Evolutionary conservation across 768 basidiomycete genomes (phyloP).

Genomic region (Cystobasidium ongulense): DNA sequence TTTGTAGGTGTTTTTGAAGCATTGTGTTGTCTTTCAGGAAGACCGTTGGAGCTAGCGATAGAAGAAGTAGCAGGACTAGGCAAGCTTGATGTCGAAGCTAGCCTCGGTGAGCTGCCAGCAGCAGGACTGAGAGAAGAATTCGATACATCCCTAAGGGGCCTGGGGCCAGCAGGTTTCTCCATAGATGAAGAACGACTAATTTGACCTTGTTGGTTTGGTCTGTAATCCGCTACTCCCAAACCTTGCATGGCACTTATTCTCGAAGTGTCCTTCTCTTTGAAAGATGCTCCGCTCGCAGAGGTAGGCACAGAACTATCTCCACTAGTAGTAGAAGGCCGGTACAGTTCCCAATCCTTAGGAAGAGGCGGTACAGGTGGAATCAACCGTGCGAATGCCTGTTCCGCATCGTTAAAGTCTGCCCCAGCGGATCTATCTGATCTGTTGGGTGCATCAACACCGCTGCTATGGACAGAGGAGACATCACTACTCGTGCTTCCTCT

Average conservation of each 20-base stretch:
- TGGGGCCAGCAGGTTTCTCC: slow-evolving; percentile 47
- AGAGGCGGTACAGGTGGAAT: slow-evolving; percentile 93
- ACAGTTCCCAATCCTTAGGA: slow-evolving; percentile 63
- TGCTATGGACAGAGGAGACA: slow-evolving; percentile 63
- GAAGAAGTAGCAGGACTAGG: background rate
- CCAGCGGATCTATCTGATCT: slow-evolving; percentile 62
- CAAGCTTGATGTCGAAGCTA: background rate
- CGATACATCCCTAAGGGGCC: slow-evolving; percentile 38
- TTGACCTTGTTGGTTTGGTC: slow-evolving; percentile 32
- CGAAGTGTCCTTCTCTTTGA: slow-evolving; percentile 10
- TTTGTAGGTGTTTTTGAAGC: slow-evolving; percentile 19
- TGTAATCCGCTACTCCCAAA: background rate
- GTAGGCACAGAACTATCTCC: slow-evolving; percentile 49
- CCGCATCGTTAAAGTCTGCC: slow-evolving; percentile 52
- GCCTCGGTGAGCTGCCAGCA: background rate
- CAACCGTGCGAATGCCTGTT: slow-evolving; percentile 53
- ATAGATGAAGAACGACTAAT: slow-evolving; percentile 45
- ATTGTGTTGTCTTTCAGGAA: background rate
- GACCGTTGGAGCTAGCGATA: background rate
- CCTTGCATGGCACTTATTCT: background rate
- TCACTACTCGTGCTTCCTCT: slow-evolving; percentile 84
- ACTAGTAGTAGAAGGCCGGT: slow-evolving; percentile 50
- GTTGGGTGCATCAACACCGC: slow-evolving; percentile 53
- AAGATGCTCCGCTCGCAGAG: slow-evolving; percentile 21
- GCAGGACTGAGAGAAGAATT: background rate